These are phyloP conservation scores for Ogataea sp. DNA, from an alignment of 805 yeast genomes.

Conservation along the genomic window DNA sequence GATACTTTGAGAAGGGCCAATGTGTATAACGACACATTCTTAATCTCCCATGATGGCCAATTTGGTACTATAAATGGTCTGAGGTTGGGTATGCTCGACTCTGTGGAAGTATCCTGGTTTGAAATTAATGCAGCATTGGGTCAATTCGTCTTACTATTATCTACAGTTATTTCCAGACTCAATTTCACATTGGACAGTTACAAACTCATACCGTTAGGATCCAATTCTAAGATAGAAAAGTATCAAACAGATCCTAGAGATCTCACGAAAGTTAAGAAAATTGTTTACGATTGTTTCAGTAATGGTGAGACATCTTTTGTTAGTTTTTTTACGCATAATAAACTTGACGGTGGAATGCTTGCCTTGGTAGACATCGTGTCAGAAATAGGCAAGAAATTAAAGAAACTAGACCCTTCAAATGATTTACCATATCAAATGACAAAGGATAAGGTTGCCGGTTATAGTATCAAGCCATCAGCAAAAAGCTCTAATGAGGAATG, in stretches of 20 bases:
- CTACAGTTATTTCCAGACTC: slow-evolving; percentile 54
- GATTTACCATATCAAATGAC: slow-evolving; percentile 71
- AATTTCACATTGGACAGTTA: slow-evolving; percentile 50
- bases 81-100: slow-evolving; percentile 63
- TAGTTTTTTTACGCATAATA: slow-evolving; percentile 62
- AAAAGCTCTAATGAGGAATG: slow-evolving; percentile 64
- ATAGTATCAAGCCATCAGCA: slow-evolving; percentile 62
- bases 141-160: slow-evolving; percentile 61
- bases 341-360: slow-evolving; percentile 74
- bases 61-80: slow-evolving; percentile 86
- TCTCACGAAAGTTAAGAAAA: slow-evolving; percentile 27
- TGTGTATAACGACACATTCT: slow-evolving; percentile 75
- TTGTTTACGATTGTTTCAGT: slow-evolving; percentile 49
- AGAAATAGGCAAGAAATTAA: slow-evolving; percentile 39
- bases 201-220: slow-evolving; percentile 73
- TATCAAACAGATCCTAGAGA: slow-evolving; percentile 28
- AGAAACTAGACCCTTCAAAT: slow-evolving; percentile 40
- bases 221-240: slow-evolving; percentile 69
- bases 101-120: slow-evolving; percentile 69
- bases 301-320: slow-evolving; percentile 70
- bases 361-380: slow-evolving; percentile 58
- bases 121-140: slow-evolving; percentile 92
- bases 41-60: slow-evolving; percentile 75
- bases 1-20: slow-evolving; percentile 69
- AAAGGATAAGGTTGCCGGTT: slow-evolving; percentile 68